Evolutionary conservation across 768 basidiomycete genomes (phyloP).

Genomic region (Pulveroboletus frians): DNA sequence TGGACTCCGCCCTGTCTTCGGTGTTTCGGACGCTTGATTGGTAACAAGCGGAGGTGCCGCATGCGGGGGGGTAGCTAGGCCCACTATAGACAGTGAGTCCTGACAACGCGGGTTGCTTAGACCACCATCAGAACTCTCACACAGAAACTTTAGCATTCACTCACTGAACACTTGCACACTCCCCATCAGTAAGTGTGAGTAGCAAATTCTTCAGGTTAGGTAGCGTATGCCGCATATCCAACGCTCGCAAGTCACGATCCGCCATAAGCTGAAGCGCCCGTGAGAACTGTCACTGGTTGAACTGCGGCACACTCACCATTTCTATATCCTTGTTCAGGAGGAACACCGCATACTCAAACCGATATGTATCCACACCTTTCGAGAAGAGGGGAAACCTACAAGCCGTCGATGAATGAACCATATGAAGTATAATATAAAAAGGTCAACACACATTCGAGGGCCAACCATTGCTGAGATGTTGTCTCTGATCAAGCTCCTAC

Average conservation of each 20-base stretch:
- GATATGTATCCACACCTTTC: constrained; percentile 91
- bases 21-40: constrained; percentile 21
- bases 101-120: constrained; percentile 15
- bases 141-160: constrained; percentile 18
- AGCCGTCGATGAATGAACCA: constrained; percentile 8
- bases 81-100: constrained; percentile 21
- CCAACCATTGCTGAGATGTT: constrained; percentile 94
- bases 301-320: constrained; percentile 47
- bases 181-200: constrained; percentile 76
- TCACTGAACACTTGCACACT: constrained; percentile 45
- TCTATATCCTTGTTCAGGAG: constrained; percentile 97
- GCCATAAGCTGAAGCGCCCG: constrained; percentile 66
- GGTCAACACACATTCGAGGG: constrained; percentile 74
- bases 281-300: constrained; percentile 2
- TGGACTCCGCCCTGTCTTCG: constrained; percentile 22
- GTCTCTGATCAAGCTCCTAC: constrained; percentile 86
- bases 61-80: constrained; percentile 23
- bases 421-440: neutral
- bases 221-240: constrained; percentile 93
- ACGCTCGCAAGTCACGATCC: constrained; percentile 79
- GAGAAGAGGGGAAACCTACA: constrained; percentile 91
- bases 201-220: constrained; percentile 94
- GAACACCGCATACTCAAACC: constrained; percentile 97
- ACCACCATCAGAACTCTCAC: constrained; percentile 9
- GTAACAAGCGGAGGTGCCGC: constrained; percentile 12